These are phyloP conservation scores for Tubosaeta sp. DNA, from an alignment of 768 basidiomycete species.

Conservation along the genomic window DNA sequence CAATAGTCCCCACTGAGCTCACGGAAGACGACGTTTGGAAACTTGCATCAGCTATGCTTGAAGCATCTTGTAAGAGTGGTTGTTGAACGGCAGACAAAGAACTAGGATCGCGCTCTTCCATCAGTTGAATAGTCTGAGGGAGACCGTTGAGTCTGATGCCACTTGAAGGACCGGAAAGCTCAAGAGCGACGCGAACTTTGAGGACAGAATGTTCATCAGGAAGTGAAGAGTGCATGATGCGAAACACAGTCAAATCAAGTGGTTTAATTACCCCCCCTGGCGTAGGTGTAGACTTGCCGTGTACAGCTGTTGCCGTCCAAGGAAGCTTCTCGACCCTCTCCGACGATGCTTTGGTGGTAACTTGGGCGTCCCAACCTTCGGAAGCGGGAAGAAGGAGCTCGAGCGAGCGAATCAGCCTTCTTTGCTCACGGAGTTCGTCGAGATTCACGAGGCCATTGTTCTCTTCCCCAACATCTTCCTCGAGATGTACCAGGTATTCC, in stretches of 20 bases:
- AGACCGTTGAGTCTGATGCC: slow-evolving; percentile 86
- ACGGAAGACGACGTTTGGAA: slow-evolving; percentile 63
- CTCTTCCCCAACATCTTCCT: slow-evolving; percentile 37
- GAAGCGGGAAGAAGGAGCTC: slow-evolving; percentile 75
- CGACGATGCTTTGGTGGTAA: slow-evolving; percentile 70
- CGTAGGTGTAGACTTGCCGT: slow-evolving; percentile 33
- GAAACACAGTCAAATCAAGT: slow-evolving; percentile 55
- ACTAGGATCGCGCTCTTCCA: slow-evolving; percentile 65
- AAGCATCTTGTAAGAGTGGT: slow-evolving; percentile 62
- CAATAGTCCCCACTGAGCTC: slow-evolving; percentile 44
- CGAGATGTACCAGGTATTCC: slow-evolving; percentile 80
- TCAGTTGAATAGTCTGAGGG: slow-evolving; percentile 58
- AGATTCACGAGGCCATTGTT: slow-evolving; percentile 38
- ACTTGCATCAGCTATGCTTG: slow-evolving; percentile 64
- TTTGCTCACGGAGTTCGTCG: slow-evolving; percentile 68
- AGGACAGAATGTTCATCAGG: slow-evolving; percentile 73
- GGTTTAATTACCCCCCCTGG: slow-evolving; percentile 30
- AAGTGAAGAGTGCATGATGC: slow-evolving; percentile 67
- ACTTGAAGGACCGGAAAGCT: slow-evolving; percentile 70
- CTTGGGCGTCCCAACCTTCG: slow-evolving; percentile 85
- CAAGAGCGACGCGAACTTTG: slow-evolving; percentile 76
- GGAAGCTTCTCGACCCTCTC: slow-evolving; percentile 68
- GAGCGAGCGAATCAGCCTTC: slow-evolving; percentile 68
- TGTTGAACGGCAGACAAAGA: slow-evolving; percentile 41
- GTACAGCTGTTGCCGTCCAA: slow-evolving; percentile 63